A percentile compares a stretch with the other conserved stretches of the same genome.
Conservation (phyloP, 108 stramenopile species). For the Epithemia pelagica region DNA sequence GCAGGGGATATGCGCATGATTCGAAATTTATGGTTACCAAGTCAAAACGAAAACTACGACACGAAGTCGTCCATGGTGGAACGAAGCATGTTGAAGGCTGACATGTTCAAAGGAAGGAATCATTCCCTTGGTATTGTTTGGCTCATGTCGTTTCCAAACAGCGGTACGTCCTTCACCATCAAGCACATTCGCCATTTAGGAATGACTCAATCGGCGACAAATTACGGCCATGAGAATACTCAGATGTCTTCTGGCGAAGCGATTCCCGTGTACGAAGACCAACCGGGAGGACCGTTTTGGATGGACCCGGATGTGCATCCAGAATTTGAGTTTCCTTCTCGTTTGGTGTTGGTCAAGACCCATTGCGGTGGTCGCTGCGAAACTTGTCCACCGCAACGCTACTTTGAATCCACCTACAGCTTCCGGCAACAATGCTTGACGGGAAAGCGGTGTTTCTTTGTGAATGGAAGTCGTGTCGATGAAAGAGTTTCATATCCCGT, state of each 20-base stretch:
- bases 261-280: constrained; percentile 22
- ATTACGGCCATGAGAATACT: constrained; percentile 55
- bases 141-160: constrained; percentile 45
- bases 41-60: neutral
- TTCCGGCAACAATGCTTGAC: constrained; percentile 40
- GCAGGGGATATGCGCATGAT: neutral
- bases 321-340: constrained; percentile 19
- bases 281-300: constrained; percentile 51
- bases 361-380: constrained; percentile 47
- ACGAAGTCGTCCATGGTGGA: too few relatives aligned
- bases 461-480: neutral
- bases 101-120: neutral
- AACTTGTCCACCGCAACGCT: constrained; percentile 34
- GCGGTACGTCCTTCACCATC: constrained; percentile 63
- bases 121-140: constrained; percentile 2
- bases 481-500: constrained; percentile 25
- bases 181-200: constrained; percentile 41
- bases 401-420: constrained; percentile 40
- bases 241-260: neutral
- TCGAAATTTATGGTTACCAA: neutral
- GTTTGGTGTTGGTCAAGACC: constrained; percentile 66
- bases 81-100: too few relatives aligned
- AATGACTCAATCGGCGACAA: constrained; percentile 45
- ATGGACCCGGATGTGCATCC: constrained; percentile 17
- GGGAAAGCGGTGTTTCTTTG: constrained; percentile 3